Conservation (phyloP, 306 rosid genomes). For the Fragaria vesca region DNA sequence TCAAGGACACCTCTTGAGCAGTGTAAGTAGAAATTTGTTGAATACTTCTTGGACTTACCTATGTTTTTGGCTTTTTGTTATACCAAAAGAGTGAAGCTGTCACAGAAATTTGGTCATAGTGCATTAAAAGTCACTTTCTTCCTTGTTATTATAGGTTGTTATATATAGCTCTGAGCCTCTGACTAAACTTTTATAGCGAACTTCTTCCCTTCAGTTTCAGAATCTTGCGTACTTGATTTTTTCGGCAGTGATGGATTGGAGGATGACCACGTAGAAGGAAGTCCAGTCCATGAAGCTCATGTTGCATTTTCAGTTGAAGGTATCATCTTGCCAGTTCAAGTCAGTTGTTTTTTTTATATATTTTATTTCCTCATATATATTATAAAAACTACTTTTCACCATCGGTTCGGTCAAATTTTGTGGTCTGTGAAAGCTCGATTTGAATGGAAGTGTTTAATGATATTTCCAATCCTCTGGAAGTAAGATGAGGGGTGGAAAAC, state of each 20-base stretch:
- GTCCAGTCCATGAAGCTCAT: constrained; percentile 69
- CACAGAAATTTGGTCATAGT: constrained; percentile 12
- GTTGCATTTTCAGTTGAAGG: constrained; percentile 93
- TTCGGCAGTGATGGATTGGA: constrained; percentile 60
- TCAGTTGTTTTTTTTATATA: neutral
- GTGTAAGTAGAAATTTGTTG: constrained; percentile 42
- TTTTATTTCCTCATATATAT: neutral
- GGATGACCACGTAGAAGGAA: constrained; percentile 36
- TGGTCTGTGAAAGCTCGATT: neutral
- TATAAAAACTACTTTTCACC: neutral
- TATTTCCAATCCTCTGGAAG: neutral
- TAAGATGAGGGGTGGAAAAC: neutral
- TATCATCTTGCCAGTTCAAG: constrained; percentile 21
- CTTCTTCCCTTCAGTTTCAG: constrained; percentile 42
- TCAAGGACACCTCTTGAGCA: constrained; percentile 42
- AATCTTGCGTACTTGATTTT: constrained; percentile 69
- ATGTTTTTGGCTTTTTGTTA: constrained; percentile 5
- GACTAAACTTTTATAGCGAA: neutral
- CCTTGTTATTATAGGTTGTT: constrained; percentile 1
- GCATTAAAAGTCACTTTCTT: constrained; percentile 9
- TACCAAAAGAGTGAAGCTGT: constrained; percentile 22
- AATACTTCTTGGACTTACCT: neutral
- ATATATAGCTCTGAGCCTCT: neutral
- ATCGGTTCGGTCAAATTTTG: neutral
- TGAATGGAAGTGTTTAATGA: neutral